phyloP scores from a whole-genome alignment of 2,329 filamentous ascomycete genomes.

The Volutella citrinella region DNA sequence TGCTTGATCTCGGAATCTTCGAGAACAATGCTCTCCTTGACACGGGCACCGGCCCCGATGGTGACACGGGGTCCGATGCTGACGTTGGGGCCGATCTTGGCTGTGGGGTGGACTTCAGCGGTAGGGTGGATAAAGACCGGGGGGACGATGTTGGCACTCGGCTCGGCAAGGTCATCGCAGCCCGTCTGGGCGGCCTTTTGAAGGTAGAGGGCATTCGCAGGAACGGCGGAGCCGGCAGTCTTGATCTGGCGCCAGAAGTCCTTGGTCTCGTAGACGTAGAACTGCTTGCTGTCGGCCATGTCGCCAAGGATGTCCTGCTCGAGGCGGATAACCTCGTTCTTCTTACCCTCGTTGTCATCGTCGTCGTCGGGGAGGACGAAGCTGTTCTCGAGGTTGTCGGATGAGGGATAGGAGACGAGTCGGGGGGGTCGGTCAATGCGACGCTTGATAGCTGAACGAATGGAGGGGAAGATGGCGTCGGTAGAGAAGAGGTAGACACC shows the following conservation, averaged over 20 bases:
- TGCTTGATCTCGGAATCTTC: slow-evolving; percentile 96
- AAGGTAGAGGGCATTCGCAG: slow-evolving; percentile 93
- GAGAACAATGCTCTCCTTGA: slow-evolving; percentile 95
- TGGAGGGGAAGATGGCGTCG: slow-evolving; percentile 94
- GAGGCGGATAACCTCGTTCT: slow-evolving; percentile 84
- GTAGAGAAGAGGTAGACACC: slow-evolving; percentile 97
- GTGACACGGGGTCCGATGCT: slow-evolving; percentile 87
- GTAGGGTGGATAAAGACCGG: slow-evolving; percentile 95
- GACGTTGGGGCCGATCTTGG: slow-evolving; percentile 95
- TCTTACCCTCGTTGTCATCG: slow-evolving; percentile 72
- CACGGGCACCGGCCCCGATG: slow-evolving; percentile 80
- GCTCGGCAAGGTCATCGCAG: slow-evolving; percentile 73
- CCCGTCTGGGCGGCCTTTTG: slow-evolving; percentile 86
- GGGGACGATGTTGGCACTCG: slow-evolving; percentile 82
- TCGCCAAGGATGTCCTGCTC: slow-evolving; percentile 97
- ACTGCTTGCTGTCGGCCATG: slow-evolving; percentile 94
- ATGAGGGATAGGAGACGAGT: slow-evolving; percentile 91
- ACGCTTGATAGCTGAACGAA: slow-evolving; percentile 91
- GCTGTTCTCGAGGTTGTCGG: slow-evolving; percentile 80
- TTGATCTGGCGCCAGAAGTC: slow-evolving; percentile 99
- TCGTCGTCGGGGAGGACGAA: slow-evolving; percentile 46
- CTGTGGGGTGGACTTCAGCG: slow-evolving; percentile 86
- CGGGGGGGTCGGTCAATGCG: slow-evolving; percentile 81
- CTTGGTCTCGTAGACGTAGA: slow-evolving; percentile 97
- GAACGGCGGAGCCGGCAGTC: slow-evolving; percentile 94